These are phyloP conservation scores for Fistulifera pelliculosa DNA, from an alignment of 108 stramenopile species.

Conservation along the genomic window DNA sequence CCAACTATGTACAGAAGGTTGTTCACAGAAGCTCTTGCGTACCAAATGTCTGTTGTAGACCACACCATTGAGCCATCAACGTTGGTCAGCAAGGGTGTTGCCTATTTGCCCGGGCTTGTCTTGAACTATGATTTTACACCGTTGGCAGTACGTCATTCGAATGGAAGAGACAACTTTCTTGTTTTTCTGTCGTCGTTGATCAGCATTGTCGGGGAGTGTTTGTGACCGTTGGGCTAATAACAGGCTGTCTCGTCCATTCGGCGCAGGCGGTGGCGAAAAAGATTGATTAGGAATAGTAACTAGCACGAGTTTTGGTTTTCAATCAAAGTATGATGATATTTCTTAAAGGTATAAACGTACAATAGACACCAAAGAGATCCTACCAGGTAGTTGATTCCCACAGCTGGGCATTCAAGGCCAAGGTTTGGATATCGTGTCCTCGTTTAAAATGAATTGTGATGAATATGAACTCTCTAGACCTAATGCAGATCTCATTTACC, in stretches of 20 bases:
- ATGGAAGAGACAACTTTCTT: slow-evolving; percentile 59
- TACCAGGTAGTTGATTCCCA: no score
- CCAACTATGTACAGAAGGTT: slow-evolving; percentile 52
- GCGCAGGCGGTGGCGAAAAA: slow-evolving; percentile 74
- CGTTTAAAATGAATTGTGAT: no score
- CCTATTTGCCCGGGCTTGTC: slow-evolving; percentile 54
- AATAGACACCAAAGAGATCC: no score
- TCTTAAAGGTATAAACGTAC: no score
- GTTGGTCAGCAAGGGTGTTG: slow-evolving; percentile 39
- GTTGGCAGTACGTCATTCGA: slow-evolving; percentile 59
- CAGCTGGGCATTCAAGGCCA: no score
- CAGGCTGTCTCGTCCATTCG: slow-evolving; percentile 63
- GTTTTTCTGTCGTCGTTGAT: slow-evolving; percentile 68
- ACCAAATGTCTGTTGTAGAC: slow-evolving; percentile 47
- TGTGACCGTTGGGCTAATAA: slow-evolving; percentile 72
- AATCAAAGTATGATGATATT: no score
- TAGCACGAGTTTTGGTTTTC: no score
- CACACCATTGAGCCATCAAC: slow-evolving; percentile 69
- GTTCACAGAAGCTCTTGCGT: slow-evolving; percentile 32
- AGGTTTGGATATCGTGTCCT: no score
- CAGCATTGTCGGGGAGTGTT: slow-evolving; percentile 84
- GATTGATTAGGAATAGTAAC: slow-evolving; percentile 48
- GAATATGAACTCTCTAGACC: no score
- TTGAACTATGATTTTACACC: slow-evolving; percentile 76
- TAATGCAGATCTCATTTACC: no score